Evolutionary conservation across 2,329 filamentous ascomycete species (phyloP).

Genomic region (Diaporthe citri): DNA sequence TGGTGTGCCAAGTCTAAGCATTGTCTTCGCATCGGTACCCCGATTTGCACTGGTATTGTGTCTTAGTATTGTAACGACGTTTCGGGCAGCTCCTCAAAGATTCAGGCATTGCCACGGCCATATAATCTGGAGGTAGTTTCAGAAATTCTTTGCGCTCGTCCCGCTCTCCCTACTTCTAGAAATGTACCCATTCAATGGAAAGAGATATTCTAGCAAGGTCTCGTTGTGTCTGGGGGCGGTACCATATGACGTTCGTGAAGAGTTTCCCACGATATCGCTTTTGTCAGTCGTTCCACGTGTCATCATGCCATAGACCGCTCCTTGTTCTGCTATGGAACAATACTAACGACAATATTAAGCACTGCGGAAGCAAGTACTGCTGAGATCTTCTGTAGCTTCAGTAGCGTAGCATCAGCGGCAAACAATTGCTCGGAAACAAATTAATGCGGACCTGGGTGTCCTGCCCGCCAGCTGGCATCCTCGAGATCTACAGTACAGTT

Average conservation of each 20-base stretch:
- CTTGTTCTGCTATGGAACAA: slow-evolving; percentile 1
- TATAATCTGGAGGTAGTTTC: neutral
- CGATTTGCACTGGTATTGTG: neutral
- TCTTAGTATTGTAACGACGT: neutral
- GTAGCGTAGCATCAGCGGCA: neutral
- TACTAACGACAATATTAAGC: slow-evolving; percentile 2
- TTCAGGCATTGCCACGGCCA: neutral
- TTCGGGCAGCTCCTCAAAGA: slow-evolving; percentile 23
- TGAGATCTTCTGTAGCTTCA: neutral
- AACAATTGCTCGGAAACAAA: no score
- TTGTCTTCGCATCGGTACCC: neutral
- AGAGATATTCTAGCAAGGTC: neutral
- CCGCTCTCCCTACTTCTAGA: neutral
- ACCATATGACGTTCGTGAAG: neutral
- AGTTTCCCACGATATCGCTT: neutral
- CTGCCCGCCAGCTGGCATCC: neutral
- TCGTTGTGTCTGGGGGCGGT: neutral
- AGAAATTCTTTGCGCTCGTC: neutral
- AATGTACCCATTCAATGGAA: neutral
- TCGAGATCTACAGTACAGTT: neutral
- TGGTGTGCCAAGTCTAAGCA: neutral
- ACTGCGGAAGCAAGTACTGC: neutral
- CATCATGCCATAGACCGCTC: neutral
- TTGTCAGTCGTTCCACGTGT: neutral
- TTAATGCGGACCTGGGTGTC: neutral